Evolutionary conservation across 1,284 basidiomycete species (phyloP), one percentile per base, ranked within the genome.

Genomic region (Apiotrichum domesticum): DNA sequence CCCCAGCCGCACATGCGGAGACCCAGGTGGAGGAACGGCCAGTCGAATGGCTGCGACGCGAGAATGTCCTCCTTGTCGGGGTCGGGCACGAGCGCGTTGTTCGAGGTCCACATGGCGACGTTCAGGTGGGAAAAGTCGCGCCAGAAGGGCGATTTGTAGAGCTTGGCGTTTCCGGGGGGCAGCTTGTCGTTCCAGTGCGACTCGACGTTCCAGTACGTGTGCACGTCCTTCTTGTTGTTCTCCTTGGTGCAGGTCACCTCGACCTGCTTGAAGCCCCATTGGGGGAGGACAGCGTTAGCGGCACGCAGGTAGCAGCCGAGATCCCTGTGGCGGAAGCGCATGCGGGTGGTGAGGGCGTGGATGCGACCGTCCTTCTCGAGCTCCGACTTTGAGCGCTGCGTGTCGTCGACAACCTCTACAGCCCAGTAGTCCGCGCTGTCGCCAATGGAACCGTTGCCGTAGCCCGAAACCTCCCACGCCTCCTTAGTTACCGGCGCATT

Each of bases 181-280:
- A 98, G 78, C 68, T 88, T 82, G 54, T 90, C 85, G 75, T 98
- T 98, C 88, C 88, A 91, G 77, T 98, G 95, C 67, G 85, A 88
- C 76, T 98, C 95, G 54, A 98, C 88, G 73, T 98, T 98, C 95
- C 95, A 98, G 74, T 92, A 90, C 0, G 94, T 96, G 77, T 94
- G 90, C 21, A 83, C 75, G 75, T 98, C 90, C 39, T 79, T 81
- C 1, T 85, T 85, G 68, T 91, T 84, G 73, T 94, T 89, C 71
- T 90, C 86, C 77, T 90, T 92, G 59, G 87, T 86, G 76, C 96
- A 98, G 62, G 86, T 88, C 46, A 97, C 94, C 75, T 98, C 95
- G 58, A 97, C 83, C 79, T 99, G 96, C 79, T 98, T 98, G 84
- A 97, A 99, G 29, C 95, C 95, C 96, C 95, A 98, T 76, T 96